Evolutionary conservation across 1,284 basidiomycete species (phyloP).

Genomic region (Anthracocystis panici-leucophaei): DNA sequence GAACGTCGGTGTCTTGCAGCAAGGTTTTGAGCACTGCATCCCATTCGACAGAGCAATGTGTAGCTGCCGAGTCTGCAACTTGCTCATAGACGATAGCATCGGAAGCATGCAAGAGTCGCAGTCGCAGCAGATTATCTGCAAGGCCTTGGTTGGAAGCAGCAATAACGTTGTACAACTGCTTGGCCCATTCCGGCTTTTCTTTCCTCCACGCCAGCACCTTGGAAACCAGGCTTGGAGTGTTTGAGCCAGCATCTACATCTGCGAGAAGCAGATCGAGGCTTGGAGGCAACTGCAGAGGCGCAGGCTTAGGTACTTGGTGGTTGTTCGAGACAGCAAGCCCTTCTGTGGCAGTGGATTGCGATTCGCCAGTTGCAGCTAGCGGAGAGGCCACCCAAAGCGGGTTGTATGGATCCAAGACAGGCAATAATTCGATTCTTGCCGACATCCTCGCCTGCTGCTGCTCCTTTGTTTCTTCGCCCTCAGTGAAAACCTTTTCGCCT

Average conservation of each 20-base stretch:
- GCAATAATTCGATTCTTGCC: constrained; percentile 34
- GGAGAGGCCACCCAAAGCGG: constrained; percentile 62
- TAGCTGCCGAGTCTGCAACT: constrained; percentile 64
- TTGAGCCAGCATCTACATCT: constrained; percentile 67
- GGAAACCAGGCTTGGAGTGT: constrained; percentile 67
- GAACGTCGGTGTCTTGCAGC: constrained; percentile 19
- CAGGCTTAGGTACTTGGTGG: constrained; percentile 44
- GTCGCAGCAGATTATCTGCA: constrained; percentile 59
- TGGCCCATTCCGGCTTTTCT: constrained; percentile 64
- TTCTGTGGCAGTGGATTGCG: constrained; percentile 59
- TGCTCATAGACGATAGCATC: constrained; percentile 60
- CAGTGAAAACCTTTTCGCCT: constrained; percentile 45
- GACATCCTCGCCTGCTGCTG: constrained; percentile 17
- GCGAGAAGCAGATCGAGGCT: constrained; percentile 62
- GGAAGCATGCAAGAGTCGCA: constrained; percentile 53
- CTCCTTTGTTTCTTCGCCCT: constrained; percentile 45
- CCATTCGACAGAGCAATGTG: constrained; percentile 38
- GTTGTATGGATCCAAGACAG: constrained; percentile 58
- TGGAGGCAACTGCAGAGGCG: constrained; percentile 63
- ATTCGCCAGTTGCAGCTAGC: constrained; percentile 11
- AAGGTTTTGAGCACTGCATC: constrained; percentile 32
- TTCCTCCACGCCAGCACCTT: constrained; percentile 63
- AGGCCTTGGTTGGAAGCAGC: constrained; percentile 62
- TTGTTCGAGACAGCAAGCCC: constrained; percentile 38
- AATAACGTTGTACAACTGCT: constrained; percentile 64